Evolutionary conservation across 129 eudicot genomes (phyloP), one percentile per base, ranked within the genome.

Genomic region (Rutidosis leptorrhynchoides): DNA sequence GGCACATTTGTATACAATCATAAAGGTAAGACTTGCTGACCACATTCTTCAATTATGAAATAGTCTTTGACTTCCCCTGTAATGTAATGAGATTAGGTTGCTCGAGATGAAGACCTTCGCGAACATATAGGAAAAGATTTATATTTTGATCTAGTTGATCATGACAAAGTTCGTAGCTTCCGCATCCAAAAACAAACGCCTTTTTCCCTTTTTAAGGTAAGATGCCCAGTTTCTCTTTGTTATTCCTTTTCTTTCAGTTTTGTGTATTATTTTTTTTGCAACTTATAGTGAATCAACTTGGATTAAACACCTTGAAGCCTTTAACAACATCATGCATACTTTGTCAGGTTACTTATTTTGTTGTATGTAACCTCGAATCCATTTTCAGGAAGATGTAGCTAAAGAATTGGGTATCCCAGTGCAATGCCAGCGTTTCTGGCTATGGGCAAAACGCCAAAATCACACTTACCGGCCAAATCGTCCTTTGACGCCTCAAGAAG

Each of bases 381-480:
- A 30, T 29, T 60, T 30, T n/a, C 65, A 60, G 65, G 65, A 60
- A 60, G 45, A 17, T 30, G 46, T 60, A 60, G 46, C 95, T 42
- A 90, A 86, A 66, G 95, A 90, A 65, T 84, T 90, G 53, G 95
- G 97, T 35, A 73, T 90, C 73, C 95, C 97, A 24, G 95, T 90
- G 77, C 85, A 84, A 69, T 76, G 77, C 73, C 97, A 84, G 28
- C 91, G 97, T 28, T 90, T 86, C 74, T 90, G 97, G 97, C 67
- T 83, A 55, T 90, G 97, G 97, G 89, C 95, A 75, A 90, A 86
- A 71, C 86, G 91, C 46, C 95, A 82, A 74, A 86, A 90, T 61
- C 91, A 86, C 46, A 60, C 65, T 28, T 60, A 60, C 16, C 24
- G 46, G 25, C 46, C 46, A 60, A 60, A 15, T 60, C 43, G 65